Base-by-base conservation (phyloP, 225 moss, liverwort and hornwort genomes). In the Rhytidiadelphus loreus region DNA sequence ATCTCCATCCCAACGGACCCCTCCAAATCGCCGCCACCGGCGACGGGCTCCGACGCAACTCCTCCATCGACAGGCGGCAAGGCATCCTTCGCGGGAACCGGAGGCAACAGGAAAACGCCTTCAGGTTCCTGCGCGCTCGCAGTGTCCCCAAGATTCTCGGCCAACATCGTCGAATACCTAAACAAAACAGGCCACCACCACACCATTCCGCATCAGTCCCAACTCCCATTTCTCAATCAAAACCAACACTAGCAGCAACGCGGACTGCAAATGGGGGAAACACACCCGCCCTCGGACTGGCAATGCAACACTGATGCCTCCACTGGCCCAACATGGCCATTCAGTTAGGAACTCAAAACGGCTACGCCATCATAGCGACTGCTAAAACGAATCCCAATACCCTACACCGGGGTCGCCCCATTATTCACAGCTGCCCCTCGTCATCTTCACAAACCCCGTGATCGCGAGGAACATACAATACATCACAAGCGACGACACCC, bases 101-200 rank as follows among this genome's bases (percentile, higher is more conserved):
- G 41, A 80, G 93, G 86, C 83, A 93, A 82, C n/a, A 88, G 88
- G 33, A 89, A 89, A 50, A 90, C 83, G 88, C 92, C 85, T 87
- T 93, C 92, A 10, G 89, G 86, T 53, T 87, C 90, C 28, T 81
- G 80, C 15, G 89, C 84, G 48, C 90, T 57, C 60, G 91, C 39
- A 25, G 77, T 89, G 81, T 98, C 97, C 55, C 92, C 96, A 68
- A 98, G 90, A 84, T 97, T 98, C 85, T 97, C 98, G 25, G 98
- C 98, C 92, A 98, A 87, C 98, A 98, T 98, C 86, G 96, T 98
- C 87, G 98, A 98, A 90, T 98, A 97, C 95, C 98, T 98, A 92
- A 85, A 58, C 82, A 66, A 84, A 68, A 78, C 9, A 64, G 41
- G 37, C 74, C 80, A 79, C 62, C 50, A 25, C 26, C 59, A 39